A percentile compares a stretch with the other conserved stretches of the same genome.
phyloP scores from a whole-genome alignment of 2,329 filamentous ascomycete genomes.

The Ophiostoma sp. region DNA sequence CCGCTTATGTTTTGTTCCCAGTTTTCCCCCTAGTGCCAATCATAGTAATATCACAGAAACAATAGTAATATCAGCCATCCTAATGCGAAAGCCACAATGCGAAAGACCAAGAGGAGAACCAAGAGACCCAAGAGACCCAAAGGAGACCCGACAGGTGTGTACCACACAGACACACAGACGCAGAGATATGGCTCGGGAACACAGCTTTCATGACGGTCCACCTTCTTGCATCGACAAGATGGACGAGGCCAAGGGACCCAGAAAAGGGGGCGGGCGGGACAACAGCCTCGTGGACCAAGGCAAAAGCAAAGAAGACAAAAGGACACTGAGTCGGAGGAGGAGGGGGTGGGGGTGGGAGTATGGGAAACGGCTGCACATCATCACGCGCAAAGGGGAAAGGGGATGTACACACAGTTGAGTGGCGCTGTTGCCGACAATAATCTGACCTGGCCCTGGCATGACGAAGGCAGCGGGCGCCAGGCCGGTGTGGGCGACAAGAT shows the following conservation, averaged over 20 bases:
- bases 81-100: constrained; percentile 22
- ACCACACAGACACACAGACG: not conserved
- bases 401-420: constrained; percentile 24
- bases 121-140: not conserved
- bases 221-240: not conserved
- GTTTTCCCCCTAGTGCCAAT: constrained; percentile 14
- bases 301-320: not conserved
- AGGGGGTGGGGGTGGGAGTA: not conserved
- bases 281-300: not conserved
- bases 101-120: not conserved
- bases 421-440: constrained; percentile 30
- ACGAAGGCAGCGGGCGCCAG: not conserved
- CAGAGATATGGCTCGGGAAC: not conserved
- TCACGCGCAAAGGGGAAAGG: not conserved
- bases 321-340: not conserved
- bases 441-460: constrained; percentile 26
- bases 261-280: constrained; percentile 11
- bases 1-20: constrained; percentile 19
- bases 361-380: constrained; percentile 6
- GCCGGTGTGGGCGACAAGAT: constrained; percentile 13
- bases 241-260: not conserved
- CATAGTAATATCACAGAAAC: constrained; percentile 18
- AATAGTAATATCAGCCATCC: constrained; percentile 19
- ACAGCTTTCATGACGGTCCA: not conserved
- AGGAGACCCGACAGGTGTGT: not conserved